A percentile compares a stretch with the other conserved stretches of the same genome.
Conservation (phyloP, 176 grass and related monocot species). For the Aechmea fasciata region DNA sequence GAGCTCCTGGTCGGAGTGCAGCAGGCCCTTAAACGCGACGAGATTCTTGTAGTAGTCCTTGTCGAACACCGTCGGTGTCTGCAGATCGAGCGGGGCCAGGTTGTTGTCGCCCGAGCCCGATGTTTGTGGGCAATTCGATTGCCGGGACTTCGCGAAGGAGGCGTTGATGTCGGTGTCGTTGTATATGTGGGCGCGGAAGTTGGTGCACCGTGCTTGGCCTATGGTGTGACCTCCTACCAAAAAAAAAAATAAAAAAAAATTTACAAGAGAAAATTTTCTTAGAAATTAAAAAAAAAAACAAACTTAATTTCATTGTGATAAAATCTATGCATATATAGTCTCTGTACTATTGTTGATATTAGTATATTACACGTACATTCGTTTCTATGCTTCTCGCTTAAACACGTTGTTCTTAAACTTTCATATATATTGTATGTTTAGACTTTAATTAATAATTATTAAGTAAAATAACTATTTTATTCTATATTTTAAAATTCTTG, state of each 20-base stretch:
- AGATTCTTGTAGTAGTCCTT: slow-evolving; percentile 51
- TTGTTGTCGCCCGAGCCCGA: neutral
- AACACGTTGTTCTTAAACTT: too few species aligned
- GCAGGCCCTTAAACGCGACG: slow-evolving; percentile 26
- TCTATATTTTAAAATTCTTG: too few species aligned
- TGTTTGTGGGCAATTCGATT: neutral
- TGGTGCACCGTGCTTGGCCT: slow-evolving; percentile 10
- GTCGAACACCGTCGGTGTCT: slow-evolving; percentile 27
- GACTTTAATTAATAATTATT: too few species aligned
- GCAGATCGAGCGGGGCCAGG: slow-evolving; percentile 21
- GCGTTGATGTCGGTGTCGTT: slow-evolving; percentile 8
- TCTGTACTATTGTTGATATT: too few species aligned
- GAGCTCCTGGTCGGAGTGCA: slow-evolving; percentile 53
- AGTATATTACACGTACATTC: too few species aligned
- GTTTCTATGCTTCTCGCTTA: too few species aligned
- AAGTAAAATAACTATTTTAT: too few species aligned
- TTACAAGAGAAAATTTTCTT: neutral
- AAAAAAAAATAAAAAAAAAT: neutral
- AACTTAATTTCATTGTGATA: neutral
- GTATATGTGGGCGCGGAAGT: slow-evolving; percentile 14
- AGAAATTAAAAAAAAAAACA: neutral
- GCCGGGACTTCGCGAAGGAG: slow-evolving; percentile 1
- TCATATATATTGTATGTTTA: too few species aligned
- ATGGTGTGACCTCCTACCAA: slow-evolving; percentile 24
- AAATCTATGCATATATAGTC: too few species aligned